These are phyloP conservation scores for Umbilicus rupestris DNA, from an alignment of 164 flowering plant species.

Conservation along the genomic window DNA sequence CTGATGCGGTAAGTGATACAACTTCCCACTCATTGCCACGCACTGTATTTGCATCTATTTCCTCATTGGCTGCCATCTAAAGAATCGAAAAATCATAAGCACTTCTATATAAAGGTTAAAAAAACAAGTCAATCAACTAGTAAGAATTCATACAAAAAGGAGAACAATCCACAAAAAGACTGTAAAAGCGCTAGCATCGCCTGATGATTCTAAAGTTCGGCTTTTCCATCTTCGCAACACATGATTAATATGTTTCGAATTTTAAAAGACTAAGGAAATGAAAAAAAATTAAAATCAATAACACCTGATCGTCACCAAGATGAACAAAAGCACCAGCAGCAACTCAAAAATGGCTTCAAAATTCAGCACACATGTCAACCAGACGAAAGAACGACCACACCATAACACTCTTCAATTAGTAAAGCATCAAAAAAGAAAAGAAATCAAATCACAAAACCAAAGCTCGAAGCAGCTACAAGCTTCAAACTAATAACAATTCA, in stretches of 20 bases:
- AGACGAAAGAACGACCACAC: background rate
- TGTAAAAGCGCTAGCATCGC: no score
- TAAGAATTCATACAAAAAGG: background rate
- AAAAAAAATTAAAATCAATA: background rate
- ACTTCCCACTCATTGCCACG: slow-evolving; percentile 98
- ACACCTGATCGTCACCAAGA: background rate
- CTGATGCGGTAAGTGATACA: slow-evolving; percentile 88
- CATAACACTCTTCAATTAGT: background rate
- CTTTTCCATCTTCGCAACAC: no score
- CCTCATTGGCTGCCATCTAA: slow-evolving; percentile 45
- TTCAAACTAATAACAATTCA: background rate
- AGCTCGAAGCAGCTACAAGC: background rate
- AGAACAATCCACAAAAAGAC: no score
- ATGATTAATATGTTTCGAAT: no score
- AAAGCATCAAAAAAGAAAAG: background rate
- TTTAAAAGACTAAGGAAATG: no score
- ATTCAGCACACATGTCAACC: background rate
- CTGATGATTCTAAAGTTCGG: no score
- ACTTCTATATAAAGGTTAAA: background rate
- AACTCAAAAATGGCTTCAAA: background rate
- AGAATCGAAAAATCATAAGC: background rate
- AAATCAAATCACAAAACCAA: background rate
- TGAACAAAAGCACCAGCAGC: no score
- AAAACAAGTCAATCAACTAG: background rate
- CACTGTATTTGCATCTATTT: slow-evolving; percentile 28